A percentile compares a stretch with the other conserved stretches of the same genome.
Conservation (phyloP, 345 rosid genomes). For the Camelina sativa region DNA sequence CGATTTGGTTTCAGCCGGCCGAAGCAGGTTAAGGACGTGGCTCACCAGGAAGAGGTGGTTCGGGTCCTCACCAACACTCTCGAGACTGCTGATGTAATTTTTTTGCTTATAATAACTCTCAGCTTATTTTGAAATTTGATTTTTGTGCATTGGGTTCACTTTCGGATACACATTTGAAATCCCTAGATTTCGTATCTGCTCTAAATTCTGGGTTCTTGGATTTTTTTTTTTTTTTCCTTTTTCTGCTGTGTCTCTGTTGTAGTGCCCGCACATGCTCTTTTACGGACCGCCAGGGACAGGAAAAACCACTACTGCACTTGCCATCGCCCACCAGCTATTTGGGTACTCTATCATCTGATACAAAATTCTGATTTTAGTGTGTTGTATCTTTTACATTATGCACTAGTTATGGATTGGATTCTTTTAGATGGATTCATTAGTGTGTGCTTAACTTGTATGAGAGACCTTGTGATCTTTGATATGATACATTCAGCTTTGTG, state of each 20-base stretch:
- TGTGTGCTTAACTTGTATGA: background rate
- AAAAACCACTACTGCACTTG: slow-evolving; percentile 95
- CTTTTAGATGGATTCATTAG: slow-evolving; percentile 8
- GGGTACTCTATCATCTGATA: slow-evolving; percentile 55
- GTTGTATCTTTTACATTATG: too few species aligned
- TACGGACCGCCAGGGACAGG: slow-evolving; percentile 99
- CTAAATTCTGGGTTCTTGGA: slow-evolving; percentile 20
- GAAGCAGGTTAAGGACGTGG: slow-evolving; percentile 87
- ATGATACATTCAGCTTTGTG: background rate
- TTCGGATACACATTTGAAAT: background rate
- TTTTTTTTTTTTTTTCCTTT: background rate
- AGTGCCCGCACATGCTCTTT: slow-evolving; percentile 98
- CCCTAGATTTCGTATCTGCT: slow-evolving; percentile 28
- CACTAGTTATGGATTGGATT: too few species aligned
- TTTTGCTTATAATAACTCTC: background rate
- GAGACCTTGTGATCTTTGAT: background rate
- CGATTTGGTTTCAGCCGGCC: slow-evolving; percentile 67
- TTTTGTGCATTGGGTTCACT: too few species aligned
- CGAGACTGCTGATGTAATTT: slow-evolving; percentile 69
- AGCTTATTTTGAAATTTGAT: background rate
- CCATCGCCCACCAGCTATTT: slow-evolving; percentile 90
- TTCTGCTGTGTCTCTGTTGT: background rate
- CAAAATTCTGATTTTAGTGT: background rate
- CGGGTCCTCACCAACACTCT: slow-evolving; percentile 97
- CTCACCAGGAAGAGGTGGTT: slow-evolving; percentile 97